Evolutionary conservation across 305 asterid genomes (phyloP), one percentile per base, ranked within the genome.

Genomic region (Fraxinus angustifolia): DNA sequence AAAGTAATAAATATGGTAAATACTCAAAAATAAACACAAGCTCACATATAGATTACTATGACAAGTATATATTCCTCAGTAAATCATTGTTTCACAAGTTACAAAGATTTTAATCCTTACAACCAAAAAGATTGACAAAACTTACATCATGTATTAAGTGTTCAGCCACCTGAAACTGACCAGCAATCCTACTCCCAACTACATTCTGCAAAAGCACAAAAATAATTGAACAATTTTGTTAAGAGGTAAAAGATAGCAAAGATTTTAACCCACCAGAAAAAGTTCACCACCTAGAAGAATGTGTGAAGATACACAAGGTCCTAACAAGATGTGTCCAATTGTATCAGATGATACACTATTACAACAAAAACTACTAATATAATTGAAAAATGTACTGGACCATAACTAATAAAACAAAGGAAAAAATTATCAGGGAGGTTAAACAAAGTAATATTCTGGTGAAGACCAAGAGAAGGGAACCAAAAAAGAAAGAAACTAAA

Each of bases 111-210:
- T 83, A 34, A 53, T 58, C 85, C 28, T 40, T 71, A 65, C 12
- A 23, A 58, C 40, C 40, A 71, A 42, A 31, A 88, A 71, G 35
- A 40, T 35, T 74, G 79, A 79, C 50, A 86, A 85, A 81, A 45
- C 95, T 89, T 84, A 95, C 98, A 87, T 96, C 97, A 73, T 94
- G 90, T 83, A 93, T 77, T 42, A 96, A 88, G 85, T 92, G 97
- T 83, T 96, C 98, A 0, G 96, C 87, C 85, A 96, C 94, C 5
- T 92, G 93, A 86, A 91, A 65, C 84, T 94, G 98, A 90, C 94
- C 95, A n/a, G 98, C 87, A 84, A 91, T 91, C 83, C 98, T 92
- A 89, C 97, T 89, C 85, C 92, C 99, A 53, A 81, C 87, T 86
- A 94, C 88, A 80, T 90, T 90, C 98, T 96, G 93, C 85, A 88